Evolutionary conservation across 2,329 filamentous ascomycete genomes (phyloP), one percentile per base, ranked within the genome.

Genomic region (Alternaria burnsii): DNA sequence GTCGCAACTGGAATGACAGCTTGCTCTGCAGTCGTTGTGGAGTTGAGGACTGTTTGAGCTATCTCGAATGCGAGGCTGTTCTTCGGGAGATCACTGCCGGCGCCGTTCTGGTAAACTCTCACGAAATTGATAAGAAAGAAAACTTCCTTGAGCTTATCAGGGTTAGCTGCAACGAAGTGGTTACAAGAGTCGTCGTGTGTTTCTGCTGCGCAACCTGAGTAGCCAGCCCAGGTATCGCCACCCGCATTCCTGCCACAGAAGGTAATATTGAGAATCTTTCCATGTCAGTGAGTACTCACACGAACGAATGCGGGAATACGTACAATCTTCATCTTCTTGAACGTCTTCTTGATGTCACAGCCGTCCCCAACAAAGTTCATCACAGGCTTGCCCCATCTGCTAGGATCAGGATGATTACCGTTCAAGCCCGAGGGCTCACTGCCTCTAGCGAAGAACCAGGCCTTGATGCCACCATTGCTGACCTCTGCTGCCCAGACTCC

Each of bases 401-500:
- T 71, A 9, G 82, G 81, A 63, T 84, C 78, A 1, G 84, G 85
- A 1, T 61, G 68, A 16, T 79, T 79, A 18, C 63, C 69, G 20
- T 74, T 67, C 42, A 86, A 80, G 20, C 85, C 83, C 1, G 54
- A 53, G 0, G 84, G 84, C 50, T 52, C 30, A 85, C 81, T 59
- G 14, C 62, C 62, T n/a, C 82, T 78, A 2, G 78, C 66, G 65
- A 86, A 86, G 69, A 81, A 83, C 83, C 84, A 87, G 61, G 85
- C 82, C 55, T 81, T 79, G 67, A 87, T 82, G 10, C 73, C 79
- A 2, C 79, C 71, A 5, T 69, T 62, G 4, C 82, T 81, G 75
- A 84, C 78, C 63, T 85, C 81, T 67, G 84, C 78, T 1, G 82
- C 84, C 65, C 84, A 82, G 1, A 86, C 72, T 51, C 83, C 84